phyloP scores from a whole-genome alignment of 2,329 filamentous ascomycete genomes.

The Aureobasidium sp. region DNA sequence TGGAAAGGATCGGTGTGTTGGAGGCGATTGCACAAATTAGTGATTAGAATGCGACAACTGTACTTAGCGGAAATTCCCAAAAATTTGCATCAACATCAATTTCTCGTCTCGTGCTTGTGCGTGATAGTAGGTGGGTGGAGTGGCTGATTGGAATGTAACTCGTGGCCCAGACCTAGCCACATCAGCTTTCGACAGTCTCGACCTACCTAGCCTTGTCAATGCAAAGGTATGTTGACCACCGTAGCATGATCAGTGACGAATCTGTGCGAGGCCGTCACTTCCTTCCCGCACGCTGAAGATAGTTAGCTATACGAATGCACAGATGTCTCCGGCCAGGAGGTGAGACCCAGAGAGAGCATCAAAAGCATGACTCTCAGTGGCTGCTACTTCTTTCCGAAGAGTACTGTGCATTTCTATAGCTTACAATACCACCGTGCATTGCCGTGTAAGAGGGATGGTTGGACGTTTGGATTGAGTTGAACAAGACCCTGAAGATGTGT shows the following conservation, averaged over 20 bases:
- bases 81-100: neutral
- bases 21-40: constrained; percentile 3
- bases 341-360: too few relatives aligned
- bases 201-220: neutral
- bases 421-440: too few relatives aligned
- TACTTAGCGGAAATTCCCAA: constrained; percentile 3
- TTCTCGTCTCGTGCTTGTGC: neutral
- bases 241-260: neutral
- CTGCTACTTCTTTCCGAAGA: too few relatives aligned
- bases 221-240: neutral
- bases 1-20: neutral
- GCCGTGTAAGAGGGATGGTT: neutral
- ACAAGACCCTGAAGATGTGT: neutral
- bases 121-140: neutral
- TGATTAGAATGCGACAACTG: constrained; percentile 10
- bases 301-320: too few relatives aligned
- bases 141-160: neutral
- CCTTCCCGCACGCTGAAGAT: too few relatives aligned
- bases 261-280: neutral
- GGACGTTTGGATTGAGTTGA: neutral
- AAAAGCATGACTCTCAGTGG: too few relatives aligned
- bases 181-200: neutral
- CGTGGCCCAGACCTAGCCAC: neutral
- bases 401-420: too few relatives aligned
- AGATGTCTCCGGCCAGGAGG: too few relatives aligned